These are phyloP conservation scores for Zygosaccharomyces lentus DNA, from an alignment of 805 yeast species.

Conservation along the genomic window DNA sequence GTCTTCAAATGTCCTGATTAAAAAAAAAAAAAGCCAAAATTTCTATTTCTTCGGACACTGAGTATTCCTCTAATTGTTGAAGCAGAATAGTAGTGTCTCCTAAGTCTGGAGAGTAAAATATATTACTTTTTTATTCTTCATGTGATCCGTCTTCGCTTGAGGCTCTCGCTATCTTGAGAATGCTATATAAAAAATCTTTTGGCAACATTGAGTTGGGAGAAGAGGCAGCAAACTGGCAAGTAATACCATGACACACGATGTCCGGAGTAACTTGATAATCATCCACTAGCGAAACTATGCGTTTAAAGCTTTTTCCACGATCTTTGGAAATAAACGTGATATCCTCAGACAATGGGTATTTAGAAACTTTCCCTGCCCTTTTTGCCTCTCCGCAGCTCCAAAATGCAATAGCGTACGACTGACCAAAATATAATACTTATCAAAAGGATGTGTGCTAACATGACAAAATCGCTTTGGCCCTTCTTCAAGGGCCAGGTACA, in stretches of 20 bases:
- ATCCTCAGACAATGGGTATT: not conserved
- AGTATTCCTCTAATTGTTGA: constrained; percentile 28
- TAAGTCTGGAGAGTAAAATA: constrained; percentile 43
- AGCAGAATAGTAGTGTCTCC: constrained; percentile 46
- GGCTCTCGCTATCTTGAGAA: not conserved
- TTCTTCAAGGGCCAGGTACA: not conserved
- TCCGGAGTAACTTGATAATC: not conserved
- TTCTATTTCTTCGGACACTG: constrained; percentile 14
- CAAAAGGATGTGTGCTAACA: constrained; percentile 18
- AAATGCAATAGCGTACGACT: constrained; percentile 10
- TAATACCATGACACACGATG: not conserved
- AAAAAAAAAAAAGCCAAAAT: constrained; percentile 23
- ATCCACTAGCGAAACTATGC: constrained; percentile 3
- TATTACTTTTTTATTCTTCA: not conserved
- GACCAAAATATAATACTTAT: constrained; percentile 12
- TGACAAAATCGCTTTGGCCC: not conserved
- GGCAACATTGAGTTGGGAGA: constrained; percentile 15
- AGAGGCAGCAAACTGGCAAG: constrained; percentile 19
- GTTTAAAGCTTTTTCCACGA: constrained; percentile 1
- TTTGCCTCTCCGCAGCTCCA: not conserved
- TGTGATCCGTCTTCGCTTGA: not conserved
- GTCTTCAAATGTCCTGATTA: constrained; percentile 32
- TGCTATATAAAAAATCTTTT: constrained; percentile 27
- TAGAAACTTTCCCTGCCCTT: not conserved
- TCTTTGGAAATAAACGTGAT: not conserved